Percentiles rank a stretch among this genome's conserved stretches.
Conservation (phyloP, 345 rosid genomes). For the Noccaea caerulescens region DNA sequence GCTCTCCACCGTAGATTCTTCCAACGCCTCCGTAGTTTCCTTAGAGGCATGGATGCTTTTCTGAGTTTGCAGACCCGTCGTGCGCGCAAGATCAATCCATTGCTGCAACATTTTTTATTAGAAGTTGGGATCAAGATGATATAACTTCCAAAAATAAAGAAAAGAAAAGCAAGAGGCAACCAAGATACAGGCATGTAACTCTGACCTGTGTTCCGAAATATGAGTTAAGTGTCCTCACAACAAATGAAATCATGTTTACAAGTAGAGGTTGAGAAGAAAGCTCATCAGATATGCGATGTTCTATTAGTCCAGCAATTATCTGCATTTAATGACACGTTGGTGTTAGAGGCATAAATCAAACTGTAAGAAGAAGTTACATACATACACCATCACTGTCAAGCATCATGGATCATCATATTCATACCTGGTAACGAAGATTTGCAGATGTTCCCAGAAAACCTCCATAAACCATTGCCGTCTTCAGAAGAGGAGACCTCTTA, state of each 20-base stretch:
- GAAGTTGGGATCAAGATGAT: conserved; percentile 4
- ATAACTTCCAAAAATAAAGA: conserved; percentile 1
- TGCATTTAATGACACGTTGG: conserved; percentile 47
- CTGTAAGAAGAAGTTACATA: background rate
- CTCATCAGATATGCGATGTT: conserved; percentile 83
- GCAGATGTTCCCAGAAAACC: conserved; percentile 89
- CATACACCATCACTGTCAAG: conserved; percentile 7
- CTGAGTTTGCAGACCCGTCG: conserved; percentile 76
- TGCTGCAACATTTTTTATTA: conserved; percentile 60
- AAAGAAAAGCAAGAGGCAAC: conserved; percentile 21
- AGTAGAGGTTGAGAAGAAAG: conserved; percentile 76
- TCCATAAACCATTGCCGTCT: conserved; percentile 77
- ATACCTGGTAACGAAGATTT: conserved; percentile 89
- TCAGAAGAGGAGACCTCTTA: conserved; percentile 84
- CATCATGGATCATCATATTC: conserved; percentile 39
- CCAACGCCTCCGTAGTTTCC: conserved; percentile 51
- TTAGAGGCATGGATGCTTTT: conserved; percentile 49
- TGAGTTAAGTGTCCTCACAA: conserved; percentile 84
- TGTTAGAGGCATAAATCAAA: conserved; percentile 30
- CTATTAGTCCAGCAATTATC: conserved; percentile 92
- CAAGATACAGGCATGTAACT: conserved; percentile 22
- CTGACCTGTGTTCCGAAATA: conserved; percentile 98
- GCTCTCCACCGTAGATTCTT: conserved; percentile 51
- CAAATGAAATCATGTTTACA: conserved; percentile 79
- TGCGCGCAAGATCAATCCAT: conserved; percentile 96